phyloP scores from a whole-genome alignment of 192 early-diverging fungal genomes.

The Funneliformis mosseae region DNA sequence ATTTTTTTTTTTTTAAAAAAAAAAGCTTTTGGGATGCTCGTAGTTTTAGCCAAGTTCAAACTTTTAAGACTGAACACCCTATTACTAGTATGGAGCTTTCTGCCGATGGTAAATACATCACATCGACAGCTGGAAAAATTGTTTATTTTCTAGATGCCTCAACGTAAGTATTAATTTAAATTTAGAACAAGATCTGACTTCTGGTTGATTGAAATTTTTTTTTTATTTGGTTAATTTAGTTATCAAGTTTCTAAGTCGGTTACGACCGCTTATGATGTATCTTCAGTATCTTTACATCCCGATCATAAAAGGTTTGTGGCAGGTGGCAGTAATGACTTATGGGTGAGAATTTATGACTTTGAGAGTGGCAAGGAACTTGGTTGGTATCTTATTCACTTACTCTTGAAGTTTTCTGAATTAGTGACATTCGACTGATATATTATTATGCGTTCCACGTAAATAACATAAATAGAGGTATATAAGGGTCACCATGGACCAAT shows the following conservation, averaged over 20 bases:
- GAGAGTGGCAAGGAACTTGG: slow-evolving; percentile 71
- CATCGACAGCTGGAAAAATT: slow-evolving; percentile 76
- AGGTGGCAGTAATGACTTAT: slow-evolving; percentile 78
- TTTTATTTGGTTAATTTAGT: slow-evolving; percentile 1
- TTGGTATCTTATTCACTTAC: slow-evolving; percentile 21
- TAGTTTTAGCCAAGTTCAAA: slow-evolving; percentile 59
- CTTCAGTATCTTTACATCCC: slow-evolving; percentile 83
- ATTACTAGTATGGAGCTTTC: slow-evolving; percentile 79
- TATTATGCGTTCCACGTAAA: background rate
- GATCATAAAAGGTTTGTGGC: slow-evolving; percentile 76
- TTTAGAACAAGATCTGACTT: slow-evolving; percentile 38
- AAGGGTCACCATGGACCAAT: slow-evolving; percentile 93
- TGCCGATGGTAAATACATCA: slow-evolving; percentile 72
- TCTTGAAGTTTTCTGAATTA: background rate
- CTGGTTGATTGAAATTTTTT: background rate
- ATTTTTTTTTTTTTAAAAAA: background rate
- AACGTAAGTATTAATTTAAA: slow-evolving; percentile 46
- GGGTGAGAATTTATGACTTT: slow-evolving; percentile 85
- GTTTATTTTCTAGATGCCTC: slow-evolving; percentile 75
- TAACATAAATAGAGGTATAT: slow-evolving; percentile 59
- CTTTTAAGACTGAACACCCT: slow-evolving; percentile 61
- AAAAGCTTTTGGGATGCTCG: slow-evolving; percentile 74
- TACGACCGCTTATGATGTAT: slow-evolving; percentile 66
- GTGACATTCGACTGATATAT: background rate
- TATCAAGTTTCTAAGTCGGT: slow-evolving; percentile 58